These are phyloP conservation scores for Pyrenophora seminiperda DNA, from an alignment of 2,329 filamentous ascomycete species.

Conservation along the genomic window DNA sequence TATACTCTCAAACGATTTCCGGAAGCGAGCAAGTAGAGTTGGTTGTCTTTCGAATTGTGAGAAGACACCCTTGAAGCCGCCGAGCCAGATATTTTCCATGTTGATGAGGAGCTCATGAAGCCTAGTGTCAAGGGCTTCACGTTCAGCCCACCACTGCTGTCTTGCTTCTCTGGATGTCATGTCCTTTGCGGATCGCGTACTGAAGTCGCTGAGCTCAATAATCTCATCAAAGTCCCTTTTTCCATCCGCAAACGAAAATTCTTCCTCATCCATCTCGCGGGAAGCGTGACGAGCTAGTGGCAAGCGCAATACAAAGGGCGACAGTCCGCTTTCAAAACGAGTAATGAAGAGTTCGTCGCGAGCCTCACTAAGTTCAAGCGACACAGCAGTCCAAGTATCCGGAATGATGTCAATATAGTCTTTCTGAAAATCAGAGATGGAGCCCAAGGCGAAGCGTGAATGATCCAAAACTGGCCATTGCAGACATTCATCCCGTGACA, in stretches of 20 bases:
- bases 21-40: constrained; percentile 73
- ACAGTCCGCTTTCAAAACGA: constrained; percentile 75
- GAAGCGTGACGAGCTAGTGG: constrained; percentile 83
- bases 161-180: constrained; percentile 76
- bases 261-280: constrained; percentile 77
- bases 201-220: constrained; percentile 79
- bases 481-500: constrained; percentile 43
- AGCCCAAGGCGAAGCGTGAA: constrained; percentile 44
- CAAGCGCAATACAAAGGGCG: constrained; percentile 84
- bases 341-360: constrained; percentile 85
- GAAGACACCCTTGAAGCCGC: constrained; percentile 94
- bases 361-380: constrained; percentile 80
- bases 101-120: constrained; percentile 79
- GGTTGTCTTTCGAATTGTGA: constrained; percentile 70
- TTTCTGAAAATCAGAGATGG: constrained; percentile 66
- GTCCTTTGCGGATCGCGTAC: constrained; percentile 74
- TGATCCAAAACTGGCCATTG: constrained; percentile 49
- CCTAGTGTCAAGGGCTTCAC: constrained; percentile 77
- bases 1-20: constrained; percentile 75
- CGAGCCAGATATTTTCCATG: constrained; percentile 92
- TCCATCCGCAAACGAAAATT: constrained; percentile 83
- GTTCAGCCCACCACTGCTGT: constrained; percentile 85
- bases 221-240: constrained; percentile 81
- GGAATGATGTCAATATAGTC: constrained; percentile 88
- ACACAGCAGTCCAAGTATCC: constrained; percentile 80